Percentiles rank a stretch among this genome's conserved stretches.
Conservation (phyloP, 2,329 filamentous ascomycete species). For the Ascochyta rabiei region DNA sequence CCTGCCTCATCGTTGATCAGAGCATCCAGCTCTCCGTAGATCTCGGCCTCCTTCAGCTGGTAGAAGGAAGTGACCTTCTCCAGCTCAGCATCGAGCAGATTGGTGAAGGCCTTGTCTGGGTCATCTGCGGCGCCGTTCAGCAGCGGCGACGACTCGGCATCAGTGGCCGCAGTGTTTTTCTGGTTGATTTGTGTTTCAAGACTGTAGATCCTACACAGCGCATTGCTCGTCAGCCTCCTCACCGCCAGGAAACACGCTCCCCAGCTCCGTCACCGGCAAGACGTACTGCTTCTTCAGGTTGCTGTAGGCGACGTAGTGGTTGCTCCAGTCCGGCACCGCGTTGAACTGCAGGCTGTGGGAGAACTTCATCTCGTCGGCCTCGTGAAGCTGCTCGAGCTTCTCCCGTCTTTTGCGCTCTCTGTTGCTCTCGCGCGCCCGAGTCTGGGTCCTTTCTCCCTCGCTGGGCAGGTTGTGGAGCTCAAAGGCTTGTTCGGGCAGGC, state of each 20-base stretch:
- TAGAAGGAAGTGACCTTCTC: constrained; percentile 96
- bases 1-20: constrained; percentile 75
- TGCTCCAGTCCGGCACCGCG: constrained; percentile 99
- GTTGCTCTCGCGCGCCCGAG: constrained; percentile 26
- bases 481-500: constrained; percentile 28
- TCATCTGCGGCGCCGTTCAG: constrained; percentile 69
- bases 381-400: constrained; percentile 74
- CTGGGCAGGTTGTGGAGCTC: constrained; percentile 41
- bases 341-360: constrained; percentile 99
- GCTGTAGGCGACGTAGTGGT: constrained; percentile 96
- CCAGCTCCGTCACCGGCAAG: not conserved
- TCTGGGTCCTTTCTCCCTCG: not conserved
- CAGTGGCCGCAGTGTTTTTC: constrained; percentile 56
- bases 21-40: constrained; percentile 78
- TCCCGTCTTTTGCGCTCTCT: constrained; percentile 57
- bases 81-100: constrained; percentile 83
- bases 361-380: constrained; percentile 96
- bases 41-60: constrained; percentile 83
- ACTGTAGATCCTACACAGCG: constrained; percentile 76
- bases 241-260: not conserved
- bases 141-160: constrained; percentile 85
- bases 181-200: constrained; percentile 86
- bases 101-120: constrained; percentile 80
- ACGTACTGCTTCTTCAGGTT: constrained; percentile 97
- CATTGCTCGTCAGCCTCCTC: constrained; percentile 29